phyloP scores from a whole-genome alignment of 2,329 filamentous ascomycete species.

The Talaromyces sp. region DNA sequence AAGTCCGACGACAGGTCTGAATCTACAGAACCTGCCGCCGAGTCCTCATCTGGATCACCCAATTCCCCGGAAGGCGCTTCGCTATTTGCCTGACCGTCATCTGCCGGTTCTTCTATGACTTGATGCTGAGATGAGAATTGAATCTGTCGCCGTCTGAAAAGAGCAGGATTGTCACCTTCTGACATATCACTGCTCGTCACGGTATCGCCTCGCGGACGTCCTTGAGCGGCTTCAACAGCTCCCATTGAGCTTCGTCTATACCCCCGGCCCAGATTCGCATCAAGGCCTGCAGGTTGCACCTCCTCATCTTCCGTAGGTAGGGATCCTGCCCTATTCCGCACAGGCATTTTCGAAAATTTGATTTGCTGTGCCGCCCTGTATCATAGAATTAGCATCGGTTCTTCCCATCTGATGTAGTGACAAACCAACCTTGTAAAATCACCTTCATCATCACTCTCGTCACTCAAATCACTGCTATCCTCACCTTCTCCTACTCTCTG shows the following conservation, averaged over 20 bases:
- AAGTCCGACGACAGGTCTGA: constrained; percentile 54
- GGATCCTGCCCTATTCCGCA: constrained; percentile 79
- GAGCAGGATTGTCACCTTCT: constrained; percentile 57
- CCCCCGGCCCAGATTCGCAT: constrained; percentile 45
- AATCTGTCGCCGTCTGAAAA: constrained; percentile 53
- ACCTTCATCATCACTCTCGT: constrained; percentile 63
- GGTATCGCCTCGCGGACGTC: constrained; percentile 58
- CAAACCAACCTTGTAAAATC: constrained; percentile 40
- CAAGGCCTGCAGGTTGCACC: constrained; percentile 55
- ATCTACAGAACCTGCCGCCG: constrained; percentile 47
- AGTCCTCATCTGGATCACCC: constrained; percentile 45
- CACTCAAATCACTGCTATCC: constrained; percentile 63
- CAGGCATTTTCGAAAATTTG: constrained; percentile 93
- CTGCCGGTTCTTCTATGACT: constrained; percentile 32
- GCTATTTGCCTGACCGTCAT: constrained; percentile 24
- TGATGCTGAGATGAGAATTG: constrained; percentile 42
- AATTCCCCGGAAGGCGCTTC: constrained; percentile 29
- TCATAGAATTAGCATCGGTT: neutral
- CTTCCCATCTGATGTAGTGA: neutral
- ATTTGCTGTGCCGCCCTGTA: constrained; percentile 78
- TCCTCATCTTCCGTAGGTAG: constrained; percentile 69
- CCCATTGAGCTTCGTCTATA: constrained; percentile 56
- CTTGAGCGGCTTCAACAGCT: constrained; percentile 52
- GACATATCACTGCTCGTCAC: constrained; percentile 65
- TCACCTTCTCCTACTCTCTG: constrained; percentile 59